Conservation (phyloP, 164 flowering plant genomes). For the Vitis cinerea region DNA sequence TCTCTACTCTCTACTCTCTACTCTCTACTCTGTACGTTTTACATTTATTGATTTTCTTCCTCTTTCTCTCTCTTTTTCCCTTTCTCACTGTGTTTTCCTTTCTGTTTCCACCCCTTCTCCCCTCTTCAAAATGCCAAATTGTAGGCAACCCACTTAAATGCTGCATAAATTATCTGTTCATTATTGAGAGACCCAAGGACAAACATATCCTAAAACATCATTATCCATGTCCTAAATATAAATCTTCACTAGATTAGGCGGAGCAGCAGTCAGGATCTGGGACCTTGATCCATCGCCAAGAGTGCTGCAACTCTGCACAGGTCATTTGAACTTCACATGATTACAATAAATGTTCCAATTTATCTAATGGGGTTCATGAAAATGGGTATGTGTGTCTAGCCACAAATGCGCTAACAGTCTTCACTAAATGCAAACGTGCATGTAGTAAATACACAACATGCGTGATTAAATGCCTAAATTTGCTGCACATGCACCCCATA, state of each 20-base stretch:
- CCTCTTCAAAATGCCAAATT: neutral
- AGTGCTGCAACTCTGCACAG: neutral
- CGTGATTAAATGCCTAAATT: conserved; percentile 19
- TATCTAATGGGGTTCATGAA: conserved; percentile 7
- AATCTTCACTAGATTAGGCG: too few relatives aligned
- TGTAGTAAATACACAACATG: conserved; percentile 38
- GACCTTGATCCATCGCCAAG: too few relatives aligned
- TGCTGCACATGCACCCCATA: conserved; percentile 31
- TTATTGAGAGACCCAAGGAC: too few relatives aligned
- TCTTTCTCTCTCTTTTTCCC: conserved; percentile 3
- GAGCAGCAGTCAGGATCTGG: too few relatives aligned
- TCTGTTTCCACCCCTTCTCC: conserved; percentile 8
- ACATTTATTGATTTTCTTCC: conserved; percentile 1
- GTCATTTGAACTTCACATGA: conserved; percentile 24
- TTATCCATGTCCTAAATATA: too few relatives aligned
- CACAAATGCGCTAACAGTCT: conserved; percentile 30
- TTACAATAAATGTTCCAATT: conserved; percentile 29
- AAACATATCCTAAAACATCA: too few relatives aligned
- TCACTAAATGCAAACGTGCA: conserved; percentile 39
- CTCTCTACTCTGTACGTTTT: neutral
- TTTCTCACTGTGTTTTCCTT: conserved; percentile 7
- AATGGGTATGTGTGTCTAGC: conserved; percentile 35
- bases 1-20: too few relatives aligned
- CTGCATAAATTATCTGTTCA: too few relatives aligned
- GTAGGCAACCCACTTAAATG: too few relatives aligned